phyloP scores from a whole-genome alignment of 148 eudicot species.

The Rhododendron mucronatum region DNA sequence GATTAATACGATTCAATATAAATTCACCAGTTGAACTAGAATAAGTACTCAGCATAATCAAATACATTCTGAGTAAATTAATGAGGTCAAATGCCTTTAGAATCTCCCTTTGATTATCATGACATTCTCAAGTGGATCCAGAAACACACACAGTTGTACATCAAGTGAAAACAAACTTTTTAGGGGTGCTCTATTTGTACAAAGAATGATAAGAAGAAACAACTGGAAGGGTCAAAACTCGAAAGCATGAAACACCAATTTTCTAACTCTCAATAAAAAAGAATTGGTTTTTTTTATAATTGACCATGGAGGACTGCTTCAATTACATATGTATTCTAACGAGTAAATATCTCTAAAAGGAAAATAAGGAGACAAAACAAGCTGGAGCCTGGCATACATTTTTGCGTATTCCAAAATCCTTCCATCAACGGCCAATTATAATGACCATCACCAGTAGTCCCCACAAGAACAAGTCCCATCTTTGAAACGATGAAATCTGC shows the following conservation, averaged over 20 bases:
- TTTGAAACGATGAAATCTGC: conserved; percentile 67
- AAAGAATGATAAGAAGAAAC: background rate
- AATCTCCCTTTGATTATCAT: background rate
- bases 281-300: background rate
- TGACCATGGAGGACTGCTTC: background rate
- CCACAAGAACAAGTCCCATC: conserved; percentile 78
- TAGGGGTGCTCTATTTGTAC: background rate
- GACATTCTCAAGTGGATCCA: background rate
- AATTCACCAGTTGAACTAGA: background rate
- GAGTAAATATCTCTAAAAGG: background rate
- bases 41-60: background rate
- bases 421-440: background rate
- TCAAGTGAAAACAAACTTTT: background rate
- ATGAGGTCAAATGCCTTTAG: background rate
- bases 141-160: background rate
- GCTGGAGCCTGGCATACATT: background rate
- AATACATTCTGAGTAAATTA: background rate
- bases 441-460: conserved; percentile 63
- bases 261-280: background rate
- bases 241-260: background rate
- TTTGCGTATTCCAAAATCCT: background rate
- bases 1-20: background rate
- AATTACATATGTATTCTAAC: background rate
- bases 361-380: background rate
- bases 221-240: background rate